phyloP scores from a whole-genome alignment of 805 yeast genomes.

The Suhomyces emberorum region DNA sequence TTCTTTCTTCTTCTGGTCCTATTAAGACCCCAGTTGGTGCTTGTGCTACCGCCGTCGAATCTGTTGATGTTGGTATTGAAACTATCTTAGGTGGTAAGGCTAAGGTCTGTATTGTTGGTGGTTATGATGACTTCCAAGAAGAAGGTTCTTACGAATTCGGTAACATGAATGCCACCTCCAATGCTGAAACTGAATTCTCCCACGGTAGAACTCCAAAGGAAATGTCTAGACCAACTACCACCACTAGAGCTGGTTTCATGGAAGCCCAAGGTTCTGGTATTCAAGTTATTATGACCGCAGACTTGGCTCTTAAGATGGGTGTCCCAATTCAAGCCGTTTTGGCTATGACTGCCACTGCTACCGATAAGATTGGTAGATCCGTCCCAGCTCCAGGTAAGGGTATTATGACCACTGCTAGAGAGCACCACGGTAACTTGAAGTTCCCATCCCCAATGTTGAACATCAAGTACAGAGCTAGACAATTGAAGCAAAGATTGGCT shows the following conservation, averaged over 20 bases:
- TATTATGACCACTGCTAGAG: slow-evolving; percentile 96
- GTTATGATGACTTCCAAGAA: slow-evolving; percentile 99
- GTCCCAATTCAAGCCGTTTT: slow-evolving; percentile 96
- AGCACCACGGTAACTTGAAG: slow-evolving; percentile 76
- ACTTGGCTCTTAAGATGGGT: slow-evolving; percentile 94
- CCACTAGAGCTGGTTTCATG: slow-evolving; percentile 97
- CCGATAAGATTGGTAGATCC: slow-evolving; percentile 98
- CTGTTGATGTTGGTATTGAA: slow-evolving; percentile 94
- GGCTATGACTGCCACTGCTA: slow-evolving; percentile 93
- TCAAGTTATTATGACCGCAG: slow-evolving; percentile 94
- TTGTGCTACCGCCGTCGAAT: slow-evolving; percentile 98
- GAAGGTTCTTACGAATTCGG: slow-evolving; percentile 98
- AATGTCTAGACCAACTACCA: slow-evolving; percentile 98
- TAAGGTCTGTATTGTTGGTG: slow-evolving; percentile 95
- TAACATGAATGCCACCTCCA: slow-evolving; percentile 98
- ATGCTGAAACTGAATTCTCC: slow-evolving; percentile 79
- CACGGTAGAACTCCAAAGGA: slow-evolving; percentile 98
- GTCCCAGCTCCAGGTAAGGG: slow-evolving; percentile 99
- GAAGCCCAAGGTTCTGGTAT: slow-evolving; percentile 99
- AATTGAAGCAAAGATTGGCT: slow-evolving; percentile 69
- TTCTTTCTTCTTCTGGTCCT: slow-evolving; percentile 96
- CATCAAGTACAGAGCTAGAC: slow-evolving; percentile 91
- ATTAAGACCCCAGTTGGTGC: slow-evolving; percentile 99
- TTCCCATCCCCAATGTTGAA: slow-evolving; percentile 79
- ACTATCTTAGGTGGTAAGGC: slow-evolving; percentile 93